Base-by-base conservation (phyloP, 768 basidiomycete genomes). In the Boletus sp. region DNA sequence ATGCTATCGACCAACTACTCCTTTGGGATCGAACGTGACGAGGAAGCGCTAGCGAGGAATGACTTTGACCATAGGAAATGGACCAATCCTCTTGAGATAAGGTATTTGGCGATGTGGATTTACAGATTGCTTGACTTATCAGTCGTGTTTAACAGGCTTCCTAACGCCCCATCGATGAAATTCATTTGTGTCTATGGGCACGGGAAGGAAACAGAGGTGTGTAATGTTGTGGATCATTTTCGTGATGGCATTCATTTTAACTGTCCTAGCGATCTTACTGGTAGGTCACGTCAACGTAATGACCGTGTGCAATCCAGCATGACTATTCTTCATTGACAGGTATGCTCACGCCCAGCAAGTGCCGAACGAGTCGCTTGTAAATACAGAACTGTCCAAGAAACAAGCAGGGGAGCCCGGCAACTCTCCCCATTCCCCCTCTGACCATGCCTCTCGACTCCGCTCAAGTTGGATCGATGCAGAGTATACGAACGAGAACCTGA, bases 171-270 rank as follows among this genome's bases (percentile, higher is more conserved):
- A 1, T 89, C 87, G 5, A 89, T 97, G 86, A 92, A 88, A 67
- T 86, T 96, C 30, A 90, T 87, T 70, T 98, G 95, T 61, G 83
- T 94, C 3, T 98, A 98, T 74, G 96, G 96, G 0, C 88, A 92
- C 62, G 96, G 96, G 18, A 98, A 98, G 68, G 90, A 94, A 64
- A 99, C 94, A 0, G 94, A 97, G 81, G 90, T 85, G 39, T 60
- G 80, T 59, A 6, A 8, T 46, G 54, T 51, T 49, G 46, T 58
- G 54, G n/a, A 17, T 15, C 8, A 35, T 46, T 44, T 14, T 18
- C n/a, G 32, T 28, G 24, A 37, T 47, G 45, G 39, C 35, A 48
- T 52, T 56, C 39, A 55, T 24, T 24, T 11, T n/a, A 17, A 17
- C 39, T 52, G 32, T 54, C 50, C 18, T 62, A 92, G 88, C 81